Base-by-base conservation (phyloP, 148 eudicot species). In the Rhododendron vialii region DNA sequence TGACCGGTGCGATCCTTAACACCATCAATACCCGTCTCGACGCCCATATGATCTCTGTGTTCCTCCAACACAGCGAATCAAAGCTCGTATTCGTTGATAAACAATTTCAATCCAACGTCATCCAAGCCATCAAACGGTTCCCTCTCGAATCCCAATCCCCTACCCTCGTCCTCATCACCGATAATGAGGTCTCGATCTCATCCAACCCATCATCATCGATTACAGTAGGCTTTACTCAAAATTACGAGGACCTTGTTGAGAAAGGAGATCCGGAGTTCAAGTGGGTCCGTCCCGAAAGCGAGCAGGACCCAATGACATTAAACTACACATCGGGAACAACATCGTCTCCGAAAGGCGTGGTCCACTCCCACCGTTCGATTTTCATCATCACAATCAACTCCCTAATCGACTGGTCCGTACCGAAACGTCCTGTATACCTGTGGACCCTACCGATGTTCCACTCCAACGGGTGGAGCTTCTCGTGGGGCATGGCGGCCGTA, bases 361-460 rank as follows among this genome's bases (percentile, higher is more conserved):
- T 93, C 3, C 93, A 90, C 73, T 85, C 86, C 78, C 93, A 93
- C 87, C 87, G 94, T 59, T 87, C 89, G 2, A 48, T 87, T 6
- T 92, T 87, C 81, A 86, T 90, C 18, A 55, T 88, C 48, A 86
- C 91, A 1, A 28, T 92, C 41, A 94, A 93, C 87, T 87, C 93
- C 4, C 48, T 93, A 5, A 75, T 88, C 17, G 92, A 93, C 14
- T 93, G 95, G 95, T 82, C 89, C 0, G 88, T 93, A 12, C 95
- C 94, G 0, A 93, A 92, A 57, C 88, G 89, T 11, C 89, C 95
- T 0, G 89, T 92, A 0, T 91, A 89, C 50, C 80, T 93, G 61
- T 93, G 95, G 95, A 92, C 95, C 9, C 89, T 93, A 78, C 95
- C 95, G 0, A 93, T 93, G 91, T 93, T 93, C 71, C 95, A 93